These are phyloP conservation scores for Odontarrhena argentea DNA, from an alignment of 345 rosid species.

Conservation along the genomic window DNA sequence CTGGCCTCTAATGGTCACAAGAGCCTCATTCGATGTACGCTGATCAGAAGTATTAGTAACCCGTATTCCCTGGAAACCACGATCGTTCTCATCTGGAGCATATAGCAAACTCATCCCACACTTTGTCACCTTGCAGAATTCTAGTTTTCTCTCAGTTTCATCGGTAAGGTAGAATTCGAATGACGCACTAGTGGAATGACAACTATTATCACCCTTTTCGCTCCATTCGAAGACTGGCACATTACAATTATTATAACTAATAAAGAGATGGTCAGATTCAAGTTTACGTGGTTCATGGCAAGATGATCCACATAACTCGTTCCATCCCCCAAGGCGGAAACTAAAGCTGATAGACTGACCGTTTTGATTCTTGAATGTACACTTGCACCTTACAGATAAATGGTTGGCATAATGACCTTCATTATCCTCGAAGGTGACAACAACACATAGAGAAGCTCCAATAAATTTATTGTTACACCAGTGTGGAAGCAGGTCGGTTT, in stretches of 20 bases:
- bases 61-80: conserved; percentile 28
- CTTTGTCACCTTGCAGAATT: conserved; percentile 31
- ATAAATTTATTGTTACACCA: conserved; percentile 38
- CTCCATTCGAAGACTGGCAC: conserved; percentile 17
- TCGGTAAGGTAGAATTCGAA: conserved; percentile 32
- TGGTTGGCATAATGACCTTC: conserved; percentile 22
- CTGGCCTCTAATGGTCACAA: no score
- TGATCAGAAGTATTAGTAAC: no score
- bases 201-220: conserved; percentile 19
- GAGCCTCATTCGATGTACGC: no score
- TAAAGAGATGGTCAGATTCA: conserved; percentile 38
- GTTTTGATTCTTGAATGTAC: conserved; percentile 3
- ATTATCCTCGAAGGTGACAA: conserved; percentile 29
- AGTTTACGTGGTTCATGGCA: conserved; percentile 37
- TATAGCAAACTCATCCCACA: conserved; percentile 42
- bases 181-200: conserved; percentile 25
- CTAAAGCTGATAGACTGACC: conserved; percentile 28
- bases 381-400: conserved; percentile 36
- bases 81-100: conserved; percentile 36
- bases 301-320: conserved; percentile 39
- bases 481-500: conserved; percentile 30
- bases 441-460: conserved; percentile 27
- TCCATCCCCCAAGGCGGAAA: conserved; percentile 36
- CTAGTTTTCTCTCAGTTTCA: conserved; percentile 29
- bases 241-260: conserved; percentile 36